Evolutionary conservation across 2,329 filamentous ascomycete genomes (phyloP).

Genomic region (Gliomastix tumulicola): DNA sequence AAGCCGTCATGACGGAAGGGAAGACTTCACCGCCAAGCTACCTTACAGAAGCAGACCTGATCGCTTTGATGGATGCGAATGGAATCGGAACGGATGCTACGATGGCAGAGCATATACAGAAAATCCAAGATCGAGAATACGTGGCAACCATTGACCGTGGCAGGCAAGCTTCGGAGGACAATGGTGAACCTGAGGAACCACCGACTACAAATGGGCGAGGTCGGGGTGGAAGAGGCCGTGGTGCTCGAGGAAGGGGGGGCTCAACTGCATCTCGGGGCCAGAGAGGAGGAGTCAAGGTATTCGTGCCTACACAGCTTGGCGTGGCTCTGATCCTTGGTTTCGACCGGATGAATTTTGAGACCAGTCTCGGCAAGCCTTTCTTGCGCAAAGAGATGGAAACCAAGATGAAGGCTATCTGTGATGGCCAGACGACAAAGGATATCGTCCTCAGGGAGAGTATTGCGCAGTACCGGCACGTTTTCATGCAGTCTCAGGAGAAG

Average conservation of each 20-base stretch:
- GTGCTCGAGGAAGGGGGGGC: slow-evolving; percentile 30
- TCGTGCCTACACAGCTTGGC: slow-evolving; percentile 87
- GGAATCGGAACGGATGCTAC: slow-evolving; percentile 97
- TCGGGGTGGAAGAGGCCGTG: slow-evolving; percentile 39
- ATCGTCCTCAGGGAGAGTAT: slow-evolving; percentile 78
- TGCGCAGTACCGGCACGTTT: slow-evolving; percentile 80
- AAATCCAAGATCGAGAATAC: slow-evolving; percentile 87
- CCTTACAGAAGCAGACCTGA: slow-evolving; percentile 90
- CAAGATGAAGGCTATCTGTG: slow-evolving; percentile 95
- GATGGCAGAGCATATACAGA: slow-evolving; percentile 97
- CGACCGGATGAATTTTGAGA: slow-evolving; percentile 87
- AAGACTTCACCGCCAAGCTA: slow-evolving; percentile 80
- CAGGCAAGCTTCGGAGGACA: slow-evolving; percentile 25
- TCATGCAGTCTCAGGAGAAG: slow-evolving; percentile 71
- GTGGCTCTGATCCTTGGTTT: slow-evolving; percentile 92
- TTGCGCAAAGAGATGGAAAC: slow-evolving; percentile 96
- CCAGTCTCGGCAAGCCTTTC: slow-evolving; percentile 91
- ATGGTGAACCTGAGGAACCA: slow-evolving; percentile 27
- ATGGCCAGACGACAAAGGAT: slow-evolving; percentile 67
- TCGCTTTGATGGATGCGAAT: slow-evolving; percentile 96
- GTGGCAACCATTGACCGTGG: slow-evolving; percentile 56
- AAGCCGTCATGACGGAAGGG: slow-evolving; percentile 86
- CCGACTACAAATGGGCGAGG: slow-evolving; percentile 39
- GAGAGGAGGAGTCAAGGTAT: slow-evolving; percentile 62
- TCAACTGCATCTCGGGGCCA: slow-evolving; percentile 32